These are phyloP conservation scores for Fusarium liriodendri DNA, from an alignment of 2,329 filamentous ascomycete genomes.

Conservation along the genomic window DNA sequence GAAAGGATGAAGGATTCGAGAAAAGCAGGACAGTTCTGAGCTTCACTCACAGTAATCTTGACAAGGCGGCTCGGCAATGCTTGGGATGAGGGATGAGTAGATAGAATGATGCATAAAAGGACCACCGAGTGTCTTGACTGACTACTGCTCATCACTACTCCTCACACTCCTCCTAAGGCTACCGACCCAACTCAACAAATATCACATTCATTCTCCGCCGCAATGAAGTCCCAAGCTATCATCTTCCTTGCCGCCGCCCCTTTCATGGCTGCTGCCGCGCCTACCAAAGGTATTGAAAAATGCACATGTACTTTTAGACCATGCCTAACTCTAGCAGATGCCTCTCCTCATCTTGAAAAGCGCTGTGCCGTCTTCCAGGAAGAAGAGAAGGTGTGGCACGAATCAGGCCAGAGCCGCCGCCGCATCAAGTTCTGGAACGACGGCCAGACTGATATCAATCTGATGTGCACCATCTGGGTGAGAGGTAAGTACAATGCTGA, in stretches of 20 bases:
- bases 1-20: background rate
- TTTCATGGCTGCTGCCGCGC: background rate
- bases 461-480: background rate
- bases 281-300: background rate
- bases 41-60: background rate
- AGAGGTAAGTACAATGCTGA: background rate
- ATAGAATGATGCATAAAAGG: background rate
- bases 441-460: background rate
- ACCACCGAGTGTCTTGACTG: background rate
- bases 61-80: background rate
- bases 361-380: background rate
- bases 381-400: background rate
- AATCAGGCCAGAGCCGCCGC: background rate
- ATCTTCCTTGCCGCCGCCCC: background rate
- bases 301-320: background rate
- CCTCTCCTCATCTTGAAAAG: background rate
- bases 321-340: background rate
- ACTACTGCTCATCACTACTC: background rate
- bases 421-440: background rate
- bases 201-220: background rate
- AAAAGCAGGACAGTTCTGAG: background rate
- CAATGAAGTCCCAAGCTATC: background rate
- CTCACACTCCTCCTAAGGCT: background rate
- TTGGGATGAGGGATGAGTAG: background rate
- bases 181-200: background rate